phyloP scores from a whole-genome alignment of 23 red algal genomes.

The Pyropia haitanensis region DNA sequence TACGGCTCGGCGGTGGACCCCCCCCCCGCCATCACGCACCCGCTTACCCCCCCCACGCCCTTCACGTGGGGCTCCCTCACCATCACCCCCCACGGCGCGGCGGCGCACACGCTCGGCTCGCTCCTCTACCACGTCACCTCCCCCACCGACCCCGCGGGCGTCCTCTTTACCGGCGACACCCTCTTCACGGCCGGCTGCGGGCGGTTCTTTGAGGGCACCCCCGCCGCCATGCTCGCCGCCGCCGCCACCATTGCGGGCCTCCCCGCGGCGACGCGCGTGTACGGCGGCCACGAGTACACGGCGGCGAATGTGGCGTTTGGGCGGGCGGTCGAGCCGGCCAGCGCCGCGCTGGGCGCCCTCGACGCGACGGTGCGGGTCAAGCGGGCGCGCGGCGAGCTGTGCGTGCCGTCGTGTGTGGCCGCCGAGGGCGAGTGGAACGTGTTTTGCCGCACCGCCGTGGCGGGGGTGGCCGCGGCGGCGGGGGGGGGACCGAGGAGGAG shows the following conservation, averaged over 20 bases:
- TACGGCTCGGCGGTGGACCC: conserved; percentile 62
- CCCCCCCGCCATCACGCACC: conserved; percentile 30
- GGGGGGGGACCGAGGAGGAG: conserved; percentile 14
- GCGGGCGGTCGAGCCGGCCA: conserved; percentile 54
- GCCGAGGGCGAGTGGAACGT: conserved; percentile 87
- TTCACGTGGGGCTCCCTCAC: conserved; percentile 7
- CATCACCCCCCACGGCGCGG: conserved; percentile 48
- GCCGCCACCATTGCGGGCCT: conserved; percentile 39
- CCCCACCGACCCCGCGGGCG: conserved; percentile 5
- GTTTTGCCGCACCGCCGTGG: conserved; percentile 60
- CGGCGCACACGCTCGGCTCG: conserved; percentile 87
- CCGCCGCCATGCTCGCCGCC: conserved; percentile 63
- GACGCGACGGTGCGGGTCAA: conserved; percentile 46
- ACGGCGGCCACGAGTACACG: conserved; percentile 99
- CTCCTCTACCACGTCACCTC: conserved; percentile 63
- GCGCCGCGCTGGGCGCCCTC: conserved; percentile 32
- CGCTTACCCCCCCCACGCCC: conserved; percentile 12
- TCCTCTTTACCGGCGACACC: conserved; percentile 97
- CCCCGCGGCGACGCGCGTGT: conserved; percentile 61
- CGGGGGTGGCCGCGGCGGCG: conserved; percentile 9
- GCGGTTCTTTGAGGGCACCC: conserved; percentile 90
- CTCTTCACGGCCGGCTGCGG: conserved; percentile 92
- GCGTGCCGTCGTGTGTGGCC: conserved; percentile 69
- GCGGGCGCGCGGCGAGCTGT: conserved; percentile 25
- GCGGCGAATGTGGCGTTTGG: conserved; percentile 87